Evolutionary conservation across 805 yeast genomes (phyloP).

Genomic region (Diddensiella caesifluorescens): DNA sequence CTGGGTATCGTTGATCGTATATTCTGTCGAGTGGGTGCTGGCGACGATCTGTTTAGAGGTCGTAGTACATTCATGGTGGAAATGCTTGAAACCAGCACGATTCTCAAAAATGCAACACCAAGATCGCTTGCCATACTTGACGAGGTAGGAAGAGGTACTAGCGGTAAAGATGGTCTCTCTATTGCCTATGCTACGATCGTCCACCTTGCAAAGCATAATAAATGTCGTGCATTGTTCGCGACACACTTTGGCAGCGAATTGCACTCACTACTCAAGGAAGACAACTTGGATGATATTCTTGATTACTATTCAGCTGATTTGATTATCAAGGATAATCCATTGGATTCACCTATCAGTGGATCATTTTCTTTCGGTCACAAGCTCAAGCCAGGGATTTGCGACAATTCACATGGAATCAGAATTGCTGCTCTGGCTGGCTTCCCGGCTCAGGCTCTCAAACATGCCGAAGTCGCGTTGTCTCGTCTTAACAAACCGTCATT

Average conservation of each 20-base stretch:
- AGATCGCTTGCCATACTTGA: slow-evolving; percentile 74
- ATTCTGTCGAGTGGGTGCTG: slow-evolving; percentile 74
- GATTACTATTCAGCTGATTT: slow-evolving; percentile 26
- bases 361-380: slow-evolving; percentile 43
- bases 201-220: slow-evolving; percentile 47
- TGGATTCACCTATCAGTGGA: neutral
- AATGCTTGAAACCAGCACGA: slow-evolving; percentile 76
- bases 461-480: slow-evolving; percentile 41
- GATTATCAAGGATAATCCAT: slow-evolving; percentile 1
- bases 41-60: slow-evolving; percentile 69
- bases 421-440: slow-evolving; percentile 79
- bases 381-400: slow-evolving; percentile 61
- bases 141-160: slow-evolving; percentile 88
- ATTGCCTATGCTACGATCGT: slow-evolving; percentile 73
- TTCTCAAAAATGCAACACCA: slow-evolving; percentile 58
- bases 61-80: slow-evolving; percentile 92
- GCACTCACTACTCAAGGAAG: slow-evolving; percentile 35
- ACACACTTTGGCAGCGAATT: slow-evolving; percentile 72
- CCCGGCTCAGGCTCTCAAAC: slow-evolving; percentile 51
- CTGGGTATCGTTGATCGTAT: slow-evolving; percentile 73
- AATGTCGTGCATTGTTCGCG: slow-evolving; percentile 78
- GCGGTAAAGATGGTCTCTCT: slow-evolving; percentile 77
- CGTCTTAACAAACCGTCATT: too few species aligned
- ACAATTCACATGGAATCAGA: slow-evolving; percentile 67
- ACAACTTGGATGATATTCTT: slow-evolving; percentile 25